A percentile compares a stretch with the other conserved stretches of the same genome.
Conservation (phyloP, 139 green algal genomes). For the Pseudopediastrum boryanum region DNA sequence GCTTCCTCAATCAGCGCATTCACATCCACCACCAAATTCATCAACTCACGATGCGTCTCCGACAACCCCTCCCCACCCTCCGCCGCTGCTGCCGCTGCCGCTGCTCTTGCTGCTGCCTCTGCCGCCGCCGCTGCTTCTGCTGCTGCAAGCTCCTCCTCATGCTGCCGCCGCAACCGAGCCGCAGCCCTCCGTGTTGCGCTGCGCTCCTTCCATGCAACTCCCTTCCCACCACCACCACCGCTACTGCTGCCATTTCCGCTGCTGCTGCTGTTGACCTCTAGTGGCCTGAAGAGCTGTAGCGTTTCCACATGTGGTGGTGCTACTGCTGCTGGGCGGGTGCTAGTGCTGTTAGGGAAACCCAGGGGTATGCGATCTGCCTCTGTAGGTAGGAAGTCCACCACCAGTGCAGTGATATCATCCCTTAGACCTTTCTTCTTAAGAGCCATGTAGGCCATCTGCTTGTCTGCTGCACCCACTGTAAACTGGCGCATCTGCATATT, state of each 20-base stretch:
- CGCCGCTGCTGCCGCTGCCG: not conserved
- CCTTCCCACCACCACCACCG: not conserved
- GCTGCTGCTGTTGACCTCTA: constrained; percentile 32
- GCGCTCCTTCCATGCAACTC: not conserved
- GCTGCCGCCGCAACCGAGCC: constrained; percentile 7
- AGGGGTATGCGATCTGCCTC: constrained; percentile 8
- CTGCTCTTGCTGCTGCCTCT: not conserved
- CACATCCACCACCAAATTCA: constrained; percentile 36
- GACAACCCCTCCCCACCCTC: not conserved
- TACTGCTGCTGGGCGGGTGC: not conserved
- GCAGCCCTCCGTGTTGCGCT: constrained; percentile 9
- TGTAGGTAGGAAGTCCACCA: constrained; percentile 64
- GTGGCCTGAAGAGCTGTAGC: constrained; percentile 34
- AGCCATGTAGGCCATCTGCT: constrained; percentile 42
- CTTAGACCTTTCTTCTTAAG: constrained; percentile 58
- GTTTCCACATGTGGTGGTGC: not conserved
- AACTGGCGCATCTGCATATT: constrained; percentile 43
- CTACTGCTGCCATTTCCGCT: constrained; percentile 24
- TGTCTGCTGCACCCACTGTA: constrained; percentile 36
- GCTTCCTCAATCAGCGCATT: constrained; percentile 50
- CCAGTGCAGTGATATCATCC: constrained; percentile 70
- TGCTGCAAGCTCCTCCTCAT: not conserved
- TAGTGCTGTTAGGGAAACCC: constrained; percentile 5
- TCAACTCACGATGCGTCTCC: constrained; percentile 40
- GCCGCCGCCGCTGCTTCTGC: not conserved